Evolutionary conservation across 1,284 basidiomycete species (phyloP).

Genomic region (Trametes versicolor): DNA sequence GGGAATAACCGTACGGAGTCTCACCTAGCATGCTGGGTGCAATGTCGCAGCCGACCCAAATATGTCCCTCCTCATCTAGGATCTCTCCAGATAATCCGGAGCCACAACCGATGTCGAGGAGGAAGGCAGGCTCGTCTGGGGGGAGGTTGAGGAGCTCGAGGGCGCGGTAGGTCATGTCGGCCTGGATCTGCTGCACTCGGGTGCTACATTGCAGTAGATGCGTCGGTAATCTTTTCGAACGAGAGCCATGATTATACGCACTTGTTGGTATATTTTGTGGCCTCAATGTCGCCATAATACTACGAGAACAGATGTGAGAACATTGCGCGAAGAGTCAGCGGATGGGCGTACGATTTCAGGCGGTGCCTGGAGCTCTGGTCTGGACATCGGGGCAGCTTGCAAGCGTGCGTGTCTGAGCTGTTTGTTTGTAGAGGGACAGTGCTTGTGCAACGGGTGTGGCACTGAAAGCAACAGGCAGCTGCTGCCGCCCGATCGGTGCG

Average conservation of each 20-base stretch:
- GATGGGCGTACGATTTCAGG: conserved; percentile 87
- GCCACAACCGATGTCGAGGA: conserved; percentile 98
- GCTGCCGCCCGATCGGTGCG: background rate
- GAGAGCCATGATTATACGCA: conserved; percentile 48
- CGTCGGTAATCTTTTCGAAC: too few relatives aligned
- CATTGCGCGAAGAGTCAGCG: conserved; percentile 11
- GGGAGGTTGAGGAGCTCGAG: conserved; percentile 92
- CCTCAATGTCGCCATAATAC: conserved; percentile 98
- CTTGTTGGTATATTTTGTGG: conserved; percentile 98
- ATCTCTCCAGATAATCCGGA: conserved; percentile 99
- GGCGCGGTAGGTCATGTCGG: conserved; percentile 97
- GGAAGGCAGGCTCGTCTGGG: conserved; percentile 77
- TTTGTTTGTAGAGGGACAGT: background rate
- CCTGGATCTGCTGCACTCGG: conserved; percentile 96
- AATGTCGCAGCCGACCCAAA: conserved; percentile 96
- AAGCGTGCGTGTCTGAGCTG: background rate
- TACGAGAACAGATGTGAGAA: conserved; percentile 46
- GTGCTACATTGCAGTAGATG: conserved; percentile 60
- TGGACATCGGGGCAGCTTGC: conserved; percentile 70
- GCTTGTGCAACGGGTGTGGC: background rate
- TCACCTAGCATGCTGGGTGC: conserved; percentile 96
- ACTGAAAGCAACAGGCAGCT: background rate
- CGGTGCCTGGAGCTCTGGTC: conserved; percentile 95
- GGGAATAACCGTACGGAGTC: conserved; percentile 39
- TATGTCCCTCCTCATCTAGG: conserved; percentile 92